Evolutionary conservation across 176 grass and related monocot species (phyloP).

Genomic region (Elaeis guineensis): DNA sequence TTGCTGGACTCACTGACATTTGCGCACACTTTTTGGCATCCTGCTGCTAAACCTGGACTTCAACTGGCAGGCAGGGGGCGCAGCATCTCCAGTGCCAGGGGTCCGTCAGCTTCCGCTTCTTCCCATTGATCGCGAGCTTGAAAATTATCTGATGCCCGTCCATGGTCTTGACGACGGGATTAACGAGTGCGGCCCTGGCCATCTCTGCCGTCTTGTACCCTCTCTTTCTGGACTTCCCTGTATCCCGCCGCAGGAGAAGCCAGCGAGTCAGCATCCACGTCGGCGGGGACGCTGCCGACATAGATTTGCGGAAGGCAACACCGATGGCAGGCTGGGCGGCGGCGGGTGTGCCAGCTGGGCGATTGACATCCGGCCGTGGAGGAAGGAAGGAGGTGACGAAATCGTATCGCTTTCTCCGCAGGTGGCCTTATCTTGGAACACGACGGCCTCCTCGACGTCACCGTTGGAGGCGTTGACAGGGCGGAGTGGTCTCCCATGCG

Average conservation of each 20-base stretch:
- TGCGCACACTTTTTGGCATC: constrained; percentile 25
- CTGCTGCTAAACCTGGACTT: constrained; percentile 27
- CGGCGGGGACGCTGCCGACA: constrained; percentile 70
- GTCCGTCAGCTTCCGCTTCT: constrained; percentile 67
- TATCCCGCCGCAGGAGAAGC: constrained; percentile 72
- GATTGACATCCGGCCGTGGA: constrained; percentile 88
- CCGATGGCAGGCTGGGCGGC: constrained; percentile 21
- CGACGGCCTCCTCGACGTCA: constrained; percentile 66
- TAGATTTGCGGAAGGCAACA: constrained; percentile 80
- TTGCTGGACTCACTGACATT: constrained; percentile 31
- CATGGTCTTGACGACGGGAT: constrained; percentile 53
- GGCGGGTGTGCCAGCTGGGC: constrained; percentile 31
- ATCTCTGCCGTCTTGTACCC: constrained; percentile 83
- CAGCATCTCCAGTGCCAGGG: constrained; percentile 9
- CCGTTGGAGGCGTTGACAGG: constrained; percentile 61
- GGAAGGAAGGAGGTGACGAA: constrained; percentile 77
- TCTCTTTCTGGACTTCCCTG: constrained; percentile 66
- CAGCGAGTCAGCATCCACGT: constrained; percentile 67
- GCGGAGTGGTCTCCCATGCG: constrained; percentile 75
- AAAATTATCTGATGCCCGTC: constrained; percentile 79
- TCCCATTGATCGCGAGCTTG: constrained; percentile 81
- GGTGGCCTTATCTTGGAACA: constrained; percentile 68
- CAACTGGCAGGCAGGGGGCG: background rate
- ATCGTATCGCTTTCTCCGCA: constrained; percentile 76
- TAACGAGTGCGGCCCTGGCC: constrained; percentile 63